Conservation (phyloP, 345 rosid species). For the Eucalyptus virginea region DNA sequence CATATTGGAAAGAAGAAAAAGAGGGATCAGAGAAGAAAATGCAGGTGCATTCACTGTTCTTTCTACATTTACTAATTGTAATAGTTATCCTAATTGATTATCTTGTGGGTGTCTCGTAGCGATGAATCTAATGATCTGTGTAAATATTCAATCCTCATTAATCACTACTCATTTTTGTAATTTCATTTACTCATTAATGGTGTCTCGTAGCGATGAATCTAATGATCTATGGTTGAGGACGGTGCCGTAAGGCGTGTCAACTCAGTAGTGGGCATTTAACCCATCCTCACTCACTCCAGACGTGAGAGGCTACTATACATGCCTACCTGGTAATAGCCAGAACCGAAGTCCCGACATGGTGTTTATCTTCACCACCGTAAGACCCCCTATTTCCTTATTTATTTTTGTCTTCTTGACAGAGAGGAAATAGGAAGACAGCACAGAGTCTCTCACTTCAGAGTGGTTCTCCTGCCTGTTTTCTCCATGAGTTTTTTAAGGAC, state of each 20-base stretch:
- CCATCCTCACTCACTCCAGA: fast-evolving
- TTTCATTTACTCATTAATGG: background rate
- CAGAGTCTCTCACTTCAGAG: fast-evolving
- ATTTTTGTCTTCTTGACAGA: fast-evolving
- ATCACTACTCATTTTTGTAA: background rate
- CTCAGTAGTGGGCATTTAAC: fast-evolving
- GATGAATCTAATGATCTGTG: background rate
- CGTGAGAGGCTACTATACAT: fast-evolving
- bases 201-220: too few relatives aligned
- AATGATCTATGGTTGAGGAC: fast-evolving
- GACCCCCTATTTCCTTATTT: fast-evolving
- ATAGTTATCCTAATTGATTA: too few relatives aligned
- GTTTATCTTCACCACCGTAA: fast-evolving
- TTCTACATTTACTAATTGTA: background rate
- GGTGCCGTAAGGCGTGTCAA: too few relatives aligned
- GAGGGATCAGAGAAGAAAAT: background rate
- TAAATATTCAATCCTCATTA: background rate
- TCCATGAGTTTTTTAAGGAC: too few relatives aligned
- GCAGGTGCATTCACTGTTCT: background rate
- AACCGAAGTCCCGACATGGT: fast-evolving
- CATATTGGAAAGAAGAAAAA: background rate
- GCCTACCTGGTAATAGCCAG: fast-evolving
- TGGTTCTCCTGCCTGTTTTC: fast-evolving
- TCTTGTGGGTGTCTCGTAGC: background rate
- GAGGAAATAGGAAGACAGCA: too few relatives aligned